These are phyloP conservation scores for Ceratocystis colombiana DNA, from an alignment of 2,329 filamentous ascomycete genomes.

Conservation along the genomic window DNA sequence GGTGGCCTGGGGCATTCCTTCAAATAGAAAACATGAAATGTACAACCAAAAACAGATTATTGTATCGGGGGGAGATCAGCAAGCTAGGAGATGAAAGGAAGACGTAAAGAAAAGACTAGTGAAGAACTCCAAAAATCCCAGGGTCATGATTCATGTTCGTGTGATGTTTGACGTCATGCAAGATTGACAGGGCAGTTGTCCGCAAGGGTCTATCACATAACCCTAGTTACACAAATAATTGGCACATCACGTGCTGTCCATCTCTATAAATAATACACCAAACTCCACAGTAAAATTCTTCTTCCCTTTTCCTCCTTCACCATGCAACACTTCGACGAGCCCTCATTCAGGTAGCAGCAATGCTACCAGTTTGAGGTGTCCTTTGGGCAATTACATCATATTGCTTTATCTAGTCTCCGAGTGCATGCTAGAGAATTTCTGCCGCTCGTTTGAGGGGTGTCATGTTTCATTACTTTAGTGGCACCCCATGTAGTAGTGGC, in stretches of 20 bases:
- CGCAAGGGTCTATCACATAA: neutral
- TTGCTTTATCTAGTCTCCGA: conserved; percentile 8
- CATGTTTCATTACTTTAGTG: conserved; percentile 33
- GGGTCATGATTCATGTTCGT: neutral
- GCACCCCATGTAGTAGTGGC: conserved; percentile 39
- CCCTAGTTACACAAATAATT: neutral
- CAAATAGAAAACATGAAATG: neutral
- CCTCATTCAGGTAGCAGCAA: conserved; percentile 14
- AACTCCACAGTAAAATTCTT: conserved; percentile 17
- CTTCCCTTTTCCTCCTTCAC: conserved; percentile 26
- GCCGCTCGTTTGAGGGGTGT: conserved; percentile 40
- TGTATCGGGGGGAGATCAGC: neutral
- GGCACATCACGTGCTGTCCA: neutral
- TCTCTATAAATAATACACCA: conserved; percentile 19
- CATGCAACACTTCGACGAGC: conserved; percentile 31
- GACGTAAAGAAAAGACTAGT: neutral
- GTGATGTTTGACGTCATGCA: conserved; percentile 6
- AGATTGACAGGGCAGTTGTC: too few relatives aligned
- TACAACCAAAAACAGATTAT: neutral
- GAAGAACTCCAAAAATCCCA: neutral
- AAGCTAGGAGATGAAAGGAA: neutral
- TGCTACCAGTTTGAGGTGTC: conserved; percentile 19
- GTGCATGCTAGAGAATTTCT: conserved; percentile 33
- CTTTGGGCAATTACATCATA: conserved; percentile 23
- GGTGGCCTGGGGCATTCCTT: neutral